phyloP scores from a whole-genome alignment of 352 stramenopile species.

The Globisporangium barbulae region DNA sequence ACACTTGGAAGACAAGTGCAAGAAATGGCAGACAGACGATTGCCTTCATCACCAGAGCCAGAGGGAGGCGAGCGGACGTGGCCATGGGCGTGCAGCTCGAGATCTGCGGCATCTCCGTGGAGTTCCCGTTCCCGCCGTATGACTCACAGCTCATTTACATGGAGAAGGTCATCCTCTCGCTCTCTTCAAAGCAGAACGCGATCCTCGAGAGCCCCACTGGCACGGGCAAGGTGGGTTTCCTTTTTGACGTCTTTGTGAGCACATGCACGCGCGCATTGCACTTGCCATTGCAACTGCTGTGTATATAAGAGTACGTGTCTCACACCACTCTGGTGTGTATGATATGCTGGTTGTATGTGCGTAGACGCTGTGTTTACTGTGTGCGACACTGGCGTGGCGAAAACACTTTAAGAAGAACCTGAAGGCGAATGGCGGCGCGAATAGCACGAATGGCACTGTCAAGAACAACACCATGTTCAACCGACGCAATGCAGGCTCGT shows the following conservation, averaged over 20 bases:
- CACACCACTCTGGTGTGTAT: background rate
- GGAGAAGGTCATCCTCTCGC: conserved; percentile 91
- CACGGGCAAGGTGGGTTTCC: conserved; percentile 90
- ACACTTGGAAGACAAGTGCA: conserved; percentile 1
- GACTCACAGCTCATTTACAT: conserved; percentile 97
- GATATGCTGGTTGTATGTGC: background rate
- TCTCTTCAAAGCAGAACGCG: conserved; percentile 92
- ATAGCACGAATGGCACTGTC: background rate
- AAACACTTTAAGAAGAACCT: conserved; percentile 68
- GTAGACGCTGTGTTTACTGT: conserved; percentile 96
- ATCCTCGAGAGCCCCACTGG: conserved; percentile 97
- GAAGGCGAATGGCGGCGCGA: conserved; percentile 5
- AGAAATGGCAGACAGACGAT: conserved; percentile 8
- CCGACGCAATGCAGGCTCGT: conserved; percentile 8
- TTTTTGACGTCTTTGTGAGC: background rate
- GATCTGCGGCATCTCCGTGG: conserved; percentile 87
- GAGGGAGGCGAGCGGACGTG: background rate
- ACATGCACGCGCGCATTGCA: background rate
- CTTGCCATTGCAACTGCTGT: background rate
- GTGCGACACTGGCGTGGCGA: conserved; percentile 92
- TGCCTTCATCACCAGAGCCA: background rate
- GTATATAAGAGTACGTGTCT: background rate
- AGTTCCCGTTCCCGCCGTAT: conserved; percentile 98
- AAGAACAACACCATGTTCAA: conserved; percentile 12
- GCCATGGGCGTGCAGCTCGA: conserved; percentile 51